phyloP scores from a whole-genome alignment of 768 basidiomycete genomes.

The Termitomyces sp. region DNA sequence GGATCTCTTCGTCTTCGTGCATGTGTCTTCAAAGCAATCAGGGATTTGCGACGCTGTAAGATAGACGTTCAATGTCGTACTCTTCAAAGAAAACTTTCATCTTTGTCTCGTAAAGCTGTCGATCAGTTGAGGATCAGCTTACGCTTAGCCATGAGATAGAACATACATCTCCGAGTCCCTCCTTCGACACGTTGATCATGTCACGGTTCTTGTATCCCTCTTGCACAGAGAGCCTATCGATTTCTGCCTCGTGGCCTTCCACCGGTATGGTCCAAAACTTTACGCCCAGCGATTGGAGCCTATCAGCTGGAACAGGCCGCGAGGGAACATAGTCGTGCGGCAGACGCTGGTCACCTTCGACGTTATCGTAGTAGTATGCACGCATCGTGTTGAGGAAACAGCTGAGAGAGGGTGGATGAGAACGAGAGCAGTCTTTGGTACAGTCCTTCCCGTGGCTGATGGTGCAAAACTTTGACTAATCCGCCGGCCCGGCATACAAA shows the following conservation, averaged over 20 bases:
- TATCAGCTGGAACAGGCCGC: conserved; percentile 44
- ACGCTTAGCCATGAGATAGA: conserved; percentile 1
- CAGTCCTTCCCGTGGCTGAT: neutral
- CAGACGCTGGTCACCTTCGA: conserved; percentile 76
- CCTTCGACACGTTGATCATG: conserved; percentile 69
- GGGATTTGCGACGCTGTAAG: neutral
- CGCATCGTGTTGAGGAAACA: conserved; percentile 41
- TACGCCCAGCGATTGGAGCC: conserved; percentile 57
- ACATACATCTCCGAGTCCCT: conserved; percentile 68
- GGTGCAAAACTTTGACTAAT: neutral
- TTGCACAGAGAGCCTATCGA: conserved; percentile 62
- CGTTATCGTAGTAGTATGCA: conserved; percentile 72
- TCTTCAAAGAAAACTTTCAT: conserved; percentile 83
- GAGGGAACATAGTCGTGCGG: conserved; percentile 67
- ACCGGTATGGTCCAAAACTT: conserved; percentile 64
- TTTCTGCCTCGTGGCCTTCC: conserved; percentile 46
- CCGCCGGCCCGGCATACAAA: neutral
- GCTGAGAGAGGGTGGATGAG: neutral
- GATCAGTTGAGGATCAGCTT: neutral
- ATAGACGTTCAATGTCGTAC: conserved; percentile 34
- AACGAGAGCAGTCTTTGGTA: neutral
- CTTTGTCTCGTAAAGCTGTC: conserved; percentile 65
- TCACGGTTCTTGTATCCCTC: conserved; percentile 83
- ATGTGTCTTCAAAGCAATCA: conserved; percentile 54
- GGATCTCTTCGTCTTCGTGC: conserved; percentile 95